Base-by-base conservation (phyloP, 352 stramenopile genomes). In the Globisporangium canariense region DNA sequence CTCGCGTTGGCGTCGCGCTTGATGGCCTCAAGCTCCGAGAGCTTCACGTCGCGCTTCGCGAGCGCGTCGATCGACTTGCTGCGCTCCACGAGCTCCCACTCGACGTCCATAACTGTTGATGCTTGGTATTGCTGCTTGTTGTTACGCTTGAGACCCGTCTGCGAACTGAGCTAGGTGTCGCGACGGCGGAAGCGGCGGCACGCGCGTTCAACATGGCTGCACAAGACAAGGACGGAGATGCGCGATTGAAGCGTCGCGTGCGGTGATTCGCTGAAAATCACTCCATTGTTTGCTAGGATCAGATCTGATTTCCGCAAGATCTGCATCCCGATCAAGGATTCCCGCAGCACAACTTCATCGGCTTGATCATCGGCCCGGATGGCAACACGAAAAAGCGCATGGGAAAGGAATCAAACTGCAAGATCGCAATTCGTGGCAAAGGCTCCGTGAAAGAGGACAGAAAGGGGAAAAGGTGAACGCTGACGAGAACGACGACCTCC, bases 291-390 rank as follows among this genome's bases (percentile, higher is more conserved):
- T 69, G 72, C 38, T 43, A 4, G 38, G 10, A 14, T 46, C 40
- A 46, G 40, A 46, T 46, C 40, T 46, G 40, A 46, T 46, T 1
- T 16, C 52, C 91, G 94, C 43, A 99, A 99, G 79, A 95, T 99
- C 63, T 97, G 97, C 67, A 99, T 99, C 73, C 97, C 97, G 0
- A 81, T 98, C 46, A 96, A 98, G 47, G 92, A 99, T 98, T 97
- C 83, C 98, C 98, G 0, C 96, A 87, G 5, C 99, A 99, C 82
- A 99, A 99, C 76, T 99, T 99, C 75, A 99, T 99, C 54, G 97
- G 96, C 3, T 75, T 99, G 36, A 99, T 99, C 74, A 99, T 99
- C 60, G 98, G 97, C 13, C 97, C 98, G 3, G 86, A 98, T 14
- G 98, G 97, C 10, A 99, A 99, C 71, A 99, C 97, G 18, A 97